A percentile compares a stretch with the other conserved stretches of the same genome.
These are phyloP conservation scores for Prunus mume DNA, from an alignment of 306 rosid species.

Conservation along the genomic window DNA sequence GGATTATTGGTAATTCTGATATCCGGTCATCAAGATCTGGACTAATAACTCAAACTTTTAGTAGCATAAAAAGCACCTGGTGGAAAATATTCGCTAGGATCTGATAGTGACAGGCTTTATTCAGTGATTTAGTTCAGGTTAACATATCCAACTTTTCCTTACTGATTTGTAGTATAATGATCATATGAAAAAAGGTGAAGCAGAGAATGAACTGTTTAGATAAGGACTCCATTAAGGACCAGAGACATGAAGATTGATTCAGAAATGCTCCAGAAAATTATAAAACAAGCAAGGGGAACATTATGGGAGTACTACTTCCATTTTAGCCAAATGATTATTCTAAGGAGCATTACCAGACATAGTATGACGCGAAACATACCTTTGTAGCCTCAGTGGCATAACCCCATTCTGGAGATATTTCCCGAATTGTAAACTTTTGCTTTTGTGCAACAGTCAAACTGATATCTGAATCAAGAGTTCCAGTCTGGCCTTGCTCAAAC, in stretches of 20 bases:
- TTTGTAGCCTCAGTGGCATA: slow-evolving; percentile 66
- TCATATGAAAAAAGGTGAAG: background rate
- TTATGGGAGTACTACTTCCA: slow-evolving; percentile 8
- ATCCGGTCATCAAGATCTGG: background rate
- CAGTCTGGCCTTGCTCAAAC: slow-evolving; percentile 49
- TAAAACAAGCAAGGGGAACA: background rate
- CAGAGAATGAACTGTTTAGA: background rate
- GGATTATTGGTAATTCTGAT: background rate
- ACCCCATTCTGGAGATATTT: slow-evolving; percentile 84
- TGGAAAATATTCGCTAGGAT: background rate
- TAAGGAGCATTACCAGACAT: slow-evolving; percentile 6
- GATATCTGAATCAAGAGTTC: slow-evolving; percentile 42
- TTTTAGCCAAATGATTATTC: slow-evolving; percentile 19
- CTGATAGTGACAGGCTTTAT: background rate
- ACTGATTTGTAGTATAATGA: too few relatives aligned
- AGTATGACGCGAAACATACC: slow-evolving; percentile 45
- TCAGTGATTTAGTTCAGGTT: background rate
- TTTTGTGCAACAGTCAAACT: slow-evolving; percentile 56
- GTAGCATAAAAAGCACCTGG: background rate
- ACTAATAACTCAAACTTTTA: background rate
- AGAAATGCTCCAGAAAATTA: background rate
- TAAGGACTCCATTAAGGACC: background rate
- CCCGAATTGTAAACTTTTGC: slow-evolving; percentile 67
- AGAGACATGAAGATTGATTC: background rate
- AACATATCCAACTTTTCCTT: background rate